Evolutionary conservation across 257 asterid species (phyloP), one percentile per base, ranked within the genome.

Genomic region (Capsicum rhomboideum): DNA sequence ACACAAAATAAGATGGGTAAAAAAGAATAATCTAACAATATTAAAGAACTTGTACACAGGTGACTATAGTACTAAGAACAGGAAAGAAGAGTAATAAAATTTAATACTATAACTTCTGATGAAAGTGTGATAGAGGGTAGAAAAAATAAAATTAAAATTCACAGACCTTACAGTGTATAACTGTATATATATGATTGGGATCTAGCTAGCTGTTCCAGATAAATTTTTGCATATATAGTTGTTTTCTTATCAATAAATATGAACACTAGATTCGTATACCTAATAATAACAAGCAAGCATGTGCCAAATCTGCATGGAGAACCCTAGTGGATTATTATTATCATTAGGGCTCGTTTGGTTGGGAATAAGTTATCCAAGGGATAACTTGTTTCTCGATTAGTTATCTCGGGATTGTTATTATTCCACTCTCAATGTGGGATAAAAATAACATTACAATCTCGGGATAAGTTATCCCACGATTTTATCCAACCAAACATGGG

Each of bases 271-370:
- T 82, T 82, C 61, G 71, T 56, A 17, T 54, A 46, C 78, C 82
- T 67, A 14, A 28, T 26, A 72, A 28, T 16, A 29, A 82, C 82
- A 84, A 64, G 42, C 21, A 82, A 71, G 72, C 83, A 85, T 85
- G 40, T 63, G 79, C 49, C 21, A 49, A 75, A 75, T 75, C 81
- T 49, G 4, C 40, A 26, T 49, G 61, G 26, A 75, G 26, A 75
- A 8, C 80, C 59, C 81, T 26, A 26, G 42, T 23, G 34, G 44
- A 75, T 49, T 46, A 14, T n/a, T n/a, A n/a, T n/a, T n/a, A n/a
- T n/a, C n/a, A n/a, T n/a, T n/a, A n/a, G n/a, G n/a, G n/a, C n/a
- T n/a, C n/a, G n/a, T n/a, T n/a, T n/a, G n/a, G n/a, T n/a, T n/a
- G n/a, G n/a, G n/a, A n/a, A n/a, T n/a, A n/a, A n/a, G n/a, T n/a